These are phyloP conservation scores for Austroboletus novae-zelandiae DNA, from an alignment of 1,284 basidiomycete genomes.

Conservation along the genomic window DNA sequence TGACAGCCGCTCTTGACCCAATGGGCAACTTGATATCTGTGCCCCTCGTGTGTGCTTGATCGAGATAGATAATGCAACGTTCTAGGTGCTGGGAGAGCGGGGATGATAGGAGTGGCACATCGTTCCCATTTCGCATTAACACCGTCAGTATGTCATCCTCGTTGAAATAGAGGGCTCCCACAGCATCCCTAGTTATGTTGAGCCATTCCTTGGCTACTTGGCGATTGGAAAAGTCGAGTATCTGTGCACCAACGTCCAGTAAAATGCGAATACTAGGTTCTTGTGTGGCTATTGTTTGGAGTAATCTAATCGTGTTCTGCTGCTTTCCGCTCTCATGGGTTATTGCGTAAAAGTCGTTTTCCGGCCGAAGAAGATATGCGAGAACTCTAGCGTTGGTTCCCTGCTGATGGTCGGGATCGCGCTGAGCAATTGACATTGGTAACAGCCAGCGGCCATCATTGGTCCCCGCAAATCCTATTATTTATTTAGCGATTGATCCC, in stretches of 20 bases:
- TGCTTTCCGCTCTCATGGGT: neutral
- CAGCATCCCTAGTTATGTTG: neutral
- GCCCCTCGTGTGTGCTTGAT: neutral
- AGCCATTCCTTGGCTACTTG: neutral
- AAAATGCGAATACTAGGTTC: neutral
- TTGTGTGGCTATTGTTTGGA: neutral
- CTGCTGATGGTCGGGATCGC: too few relatives aligned
- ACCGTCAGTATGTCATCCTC: neutral
- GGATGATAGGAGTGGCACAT: neutral
- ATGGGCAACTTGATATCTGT: neutral
- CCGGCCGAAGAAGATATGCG: neutral
- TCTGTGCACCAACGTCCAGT: neutral
- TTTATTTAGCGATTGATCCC: too few relatives aligned
- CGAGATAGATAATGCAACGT: neutral
- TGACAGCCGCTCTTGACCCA: neutral
- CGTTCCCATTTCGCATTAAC: neutral
- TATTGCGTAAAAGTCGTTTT: neutral
- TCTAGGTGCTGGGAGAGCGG: neutral
- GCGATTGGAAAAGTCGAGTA: neutral
- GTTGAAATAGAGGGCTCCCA: neutral
- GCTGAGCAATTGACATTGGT: too few relatives aligned
- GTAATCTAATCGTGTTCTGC: neutral
- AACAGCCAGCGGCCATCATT: constrained; percentile 5
- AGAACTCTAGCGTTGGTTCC: neutral
- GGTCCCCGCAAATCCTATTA: constrained; percentile 8